These are phyloP conservation scores for Exophiala lecanii-corni DNA, from an alignment of 2,329 filamentous ascomycete species.

Conservation along the genomic window DNA sequence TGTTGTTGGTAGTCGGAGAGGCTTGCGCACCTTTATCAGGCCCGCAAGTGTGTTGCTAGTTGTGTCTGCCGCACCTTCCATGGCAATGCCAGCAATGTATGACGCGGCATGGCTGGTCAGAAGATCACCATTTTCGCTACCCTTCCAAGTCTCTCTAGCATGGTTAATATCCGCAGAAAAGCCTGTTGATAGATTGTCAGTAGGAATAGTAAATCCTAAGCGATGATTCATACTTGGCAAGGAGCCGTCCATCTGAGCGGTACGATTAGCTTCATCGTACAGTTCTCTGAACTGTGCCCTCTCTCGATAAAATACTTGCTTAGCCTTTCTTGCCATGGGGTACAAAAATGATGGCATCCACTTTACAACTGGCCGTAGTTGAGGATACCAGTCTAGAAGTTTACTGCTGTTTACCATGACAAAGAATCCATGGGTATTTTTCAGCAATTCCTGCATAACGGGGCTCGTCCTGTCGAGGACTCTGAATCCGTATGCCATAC, in stretches of 20 bases:
- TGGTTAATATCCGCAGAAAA: constrained; percentile 12
- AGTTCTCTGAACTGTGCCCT: constrained; percentile 8
- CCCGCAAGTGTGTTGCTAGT: constrained; percentile 45
- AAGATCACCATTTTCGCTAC: constrained; percentile 16
- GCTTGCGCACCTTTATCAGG: constrained; percentile 34
- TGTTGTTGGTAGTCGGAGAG: constrained; percentile 39
- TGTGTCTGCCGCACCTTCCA: constrained; percentile 45
- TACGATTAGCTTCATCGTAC: constrained; percentile 3
- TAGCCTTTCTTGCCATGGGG: constrained; percentile 10
- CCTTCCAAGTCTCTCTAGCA: constrained; percentile 15
- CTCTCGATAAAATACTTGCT: constrained; percentile 11
- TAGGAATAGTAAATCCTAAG: too few relatives aligned
- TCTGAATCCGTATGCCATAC: constrained; percentile 15
- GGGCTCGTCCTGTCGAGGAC: constrained; percentile 14
- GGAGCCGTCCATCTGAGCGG: constrained; percentile 37
- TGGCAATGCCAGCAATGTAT: constrained; percentile 34
- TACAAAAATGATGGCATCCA: constrained; percentile 8
- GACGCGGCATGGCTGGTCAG: constrained; percentile 18
- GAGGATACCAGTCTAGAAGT: constrained; percentile 11
- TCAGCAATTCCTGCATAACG: constrained; percentile 13
- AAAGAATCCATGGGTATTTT: constrained; percentile 7
- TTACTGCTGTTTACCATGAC: constrained; percentile 8
- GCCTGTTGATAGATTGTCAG: too few relatives aligned
- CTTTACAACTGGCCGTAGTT: constrained; percentile 11
- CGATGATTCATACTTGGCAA: constrained; percentile 28